Evolutionary conservation across 2,329 filamentous ascomycete species (phyloP), one percentile per base, ranked within the genome.

Genomic region (Nannizziopsis arthrosporioides): DNA sequence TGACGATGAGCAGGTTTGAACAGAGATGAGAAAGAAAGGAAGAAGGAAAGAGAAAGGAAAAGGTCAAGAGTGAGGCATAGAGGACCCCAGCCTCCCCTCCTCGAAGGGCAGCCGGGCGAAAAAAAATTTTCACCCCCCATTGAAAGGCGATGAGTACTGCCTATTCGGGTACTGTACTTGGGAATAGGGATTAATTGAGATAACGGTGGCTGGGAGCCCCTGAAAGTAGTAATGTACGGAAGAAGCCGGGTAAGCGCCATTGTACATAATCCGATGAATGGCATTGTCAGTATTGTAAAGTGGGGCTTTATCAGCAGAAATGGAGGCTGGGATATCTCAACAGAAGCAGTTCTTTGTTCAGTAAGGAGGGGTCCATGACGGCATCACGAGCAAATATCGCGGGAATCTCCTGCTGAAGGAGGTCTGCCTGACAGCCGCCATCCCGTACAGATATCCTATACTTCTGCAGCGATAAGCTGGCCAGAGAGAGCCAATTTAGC

Each of bases 91-190:
- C 30, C 5, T 48, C 7, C 27, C 19, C 18, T 38, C 36, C 22
- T 27, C 22, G 35, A 46, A 17, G 35, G 12, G 27, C 34, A 44
- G 14, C 73, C 63, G 1, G 69, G 72, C 54, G 68, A 72, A 56
- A 55, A 43, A 42, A 34, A 34, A 9, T 31, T 18, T 48, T 43
- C 46, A 12, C 22, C 30, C 42, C 27, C 36, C 22, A 36, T 30
- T 49, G 32, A 45, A 34, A 41, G 30, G 17, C 22, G 15, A 3
- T 11, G 7, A 36, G 42, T 47, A 42, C 3, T 31, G 6, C 15
- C 14, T 47, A 47, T 18, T 35, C n/a, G 17, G 31, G 12, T 41
- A 9, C n/a, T n/a, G n/a, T n/a, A n/a, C n/a, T n/a, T n/a, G n/a
- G n/a, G n/a, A n/a, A n/a, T n/a, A n/a, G n/a, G n/a, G n/a, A n/a